These are phyloP conservation scores for Protomyces pachydermus DNA, from an alignment of 1,139 yeast genomes.

Conservation along the genomic window DNA sequence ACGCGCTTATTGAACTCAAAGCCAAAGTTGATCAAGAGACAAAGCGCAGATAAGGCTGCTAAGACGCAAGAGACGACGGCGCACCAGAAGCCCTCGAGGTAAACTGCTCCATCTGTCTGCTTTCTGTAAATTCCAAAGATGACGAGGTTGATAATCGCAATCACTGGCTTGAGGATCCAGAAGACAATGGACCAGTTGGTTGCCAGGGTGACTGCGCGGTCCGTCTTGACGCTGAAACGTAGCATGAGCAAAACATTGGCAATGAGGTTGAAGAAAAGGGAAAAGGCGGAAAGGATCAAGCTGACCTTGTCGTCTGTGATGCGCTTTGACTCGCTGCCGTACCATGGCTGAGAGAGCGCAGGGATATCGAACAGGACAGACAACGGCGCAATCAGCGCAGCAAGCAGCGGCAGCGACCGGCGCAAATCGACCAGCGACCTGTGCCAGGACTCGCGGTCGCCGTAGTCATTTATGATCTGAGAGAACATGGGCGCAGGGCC, in stretches of 20 bases:
- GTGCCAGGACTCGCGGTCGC: background rate
- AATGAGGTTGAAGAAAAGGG: conserved; percentile 7
- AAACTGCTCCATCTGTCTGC: conserved; percentile 4
- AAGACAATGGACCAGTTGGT: conserved; percentile 6
- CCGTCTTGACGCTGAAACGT: conserved; percentile 13
- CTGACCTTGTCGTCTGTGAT: conserved; percentile 13
- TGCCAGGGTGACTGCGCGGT: background rate
- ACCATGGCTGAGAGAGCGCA: conserved; percentile 24
- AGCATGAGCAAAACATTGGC: conserved; percentile 11
- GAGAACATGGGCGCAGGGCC: background rate
- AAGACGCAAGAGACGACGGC: conserved; percentile 18
- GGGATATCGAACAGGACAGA: conserved; percentile 18
- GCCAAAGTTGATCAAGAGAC: conserved; percentile 1
- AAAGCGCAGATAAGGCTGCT: conserved; percentile 3
- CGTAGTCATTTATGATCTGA: background rate
- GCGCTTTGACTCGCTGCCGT: conserved; percentile 9
- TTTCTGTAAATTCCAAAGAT: conserved; percentile 2
- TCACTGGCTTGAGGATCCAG: conserved; percentile 17
- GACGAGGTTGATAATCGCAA: conserved; percentile 14
- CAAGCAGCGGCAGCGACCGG: conserved; percentile 9
- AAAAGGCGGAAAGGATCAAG: conserved; percentile 10
- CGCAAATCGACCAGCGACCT: background rate
- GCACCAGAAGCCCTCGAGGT: conserved; percentile 21
- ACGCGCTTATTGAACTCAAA: conserved; percentile 10
- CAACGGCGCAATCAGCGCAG: conserved; percentile 17